A percentile compares a stretch with the other conserved stretches of the same genome.
Evolutionary conservation across 140 eudicot species (phyloP).

Genomic region (Flaveria floridana): DNA sequence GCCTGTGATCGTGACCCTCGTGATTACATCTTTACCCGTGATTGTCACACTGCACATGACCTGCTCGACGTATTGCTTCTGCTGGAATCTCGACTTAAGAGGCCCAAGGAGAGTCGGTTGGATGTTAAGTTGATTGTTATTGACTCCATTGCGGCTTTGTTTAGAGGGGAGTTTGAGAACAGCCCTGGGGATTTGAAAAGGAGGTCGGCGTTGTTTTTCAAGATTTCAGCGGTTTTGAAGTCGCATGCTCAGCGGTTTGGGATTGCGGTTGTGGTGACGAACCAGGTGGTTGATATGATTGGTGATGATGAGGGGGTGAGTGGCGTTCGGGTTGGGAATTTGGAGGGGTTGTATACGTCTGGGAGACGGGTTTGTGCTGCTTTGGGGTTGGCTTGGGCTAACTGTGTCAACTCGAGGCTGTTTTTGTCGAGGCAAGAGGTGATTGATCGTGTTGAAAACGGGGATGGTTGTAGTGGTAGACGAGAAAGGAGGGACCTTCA

Average conservation of each 20-base stretch:
- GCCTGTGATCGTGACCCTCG: conserved; percentile 39
- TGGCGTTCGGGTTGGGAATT: conserved; percentile 64
- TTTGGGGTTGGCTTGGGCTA: conserved; percentile 85
- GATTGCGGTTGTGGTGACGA: conserved; percentile 72
- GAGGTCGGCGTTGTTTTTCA: conserved; percentile 61
- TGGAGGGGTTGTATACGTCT: conserved; percentile 49
- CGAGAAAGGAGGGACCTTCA: conserved; percentile 58
- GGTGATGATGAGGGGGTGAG: conserved; percentile 38
- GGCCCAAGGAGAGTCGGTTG: conserved; percentile 15
- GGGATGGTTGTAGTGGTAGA: conserved; percentile 22
- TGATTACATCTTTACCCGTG: conserved; percentile 44
- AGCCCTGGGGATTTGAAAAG: conserved; percentile 50
- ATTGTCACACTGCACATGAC: conserved; percentile 55
- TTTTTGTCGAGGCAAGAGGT: conserved; percentile 61
- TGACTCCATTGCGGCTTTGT: conserved; percentile 87
- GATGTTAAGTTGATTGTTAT: conserved; percentile 64
- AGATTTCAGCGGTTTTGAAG: conserved; percentile 52
- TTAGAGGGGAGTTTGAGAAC: conserved; percentile 72
- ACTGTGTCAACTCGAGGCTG: conserved; percentile 72
- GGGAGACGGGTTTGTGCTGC: conserved; percentile 86
- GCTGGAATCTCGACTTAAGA: conserved; percentile 39
- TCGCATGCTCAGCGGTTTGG: conserved; percentile 55
- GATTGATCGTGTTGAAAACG: conserved; percentile 34
- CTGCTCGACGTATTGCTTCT: conserved; percentile 76
- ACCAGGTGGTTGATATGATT: conserved; percentile 80